Conservation (phyloP, 257 asterid genomes). For the Gentiana dahurica region DNA sequence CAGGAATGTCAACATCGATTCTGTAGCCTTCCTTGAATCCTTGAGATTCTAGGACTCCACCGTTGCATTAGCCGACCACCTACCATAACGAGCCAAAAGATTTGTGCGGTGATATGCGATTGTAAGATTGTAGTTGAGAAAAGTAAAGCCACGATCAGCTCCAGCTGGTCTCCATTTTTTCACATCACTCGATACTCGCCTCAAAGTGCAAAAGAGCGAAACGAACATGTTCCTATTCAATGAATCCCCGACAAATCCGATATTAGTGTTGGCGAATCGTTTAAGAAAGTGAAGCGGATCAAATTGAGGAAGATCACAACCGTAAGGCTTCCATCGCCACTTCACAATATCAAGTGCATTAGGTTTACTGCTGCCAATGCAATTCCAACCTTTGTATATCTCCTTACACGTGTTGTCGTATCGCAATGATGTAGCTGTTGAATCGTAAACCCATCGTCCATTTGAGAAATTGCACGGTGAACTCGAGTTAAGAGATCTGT, state of each 20-base stretch:
- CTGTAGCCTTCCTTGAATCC: conserved; percentile 90
- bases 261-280: conserved; percentile 52
- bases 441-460: conserved; percentile 76
- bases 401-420: conserved; percentile 85
- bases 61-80: conserved; percentile 65
- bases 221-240: conserved; percentile 95
- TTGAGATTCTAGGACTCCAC: conserved; percentile 68
- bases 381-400: conserved; percentile 97
- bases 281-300: conserved; percentile 58
- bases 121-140: conserved; percentile 73
- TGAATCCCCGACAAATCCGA: conserved; percentile 96
- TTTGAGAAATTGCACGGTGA: conserved; percentile 50
- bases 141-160: conserved; percentile 95
- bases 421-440: conserved; percentile 41
- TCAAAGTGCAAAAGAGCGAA: conserved; percentile 72
- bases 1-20: conserved; percentile 84
- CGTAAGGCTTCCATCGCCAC: conserved; percentile 92
- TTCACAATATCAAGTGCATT: conserved; percentile 64
- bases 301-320: conserved; percentile 67
- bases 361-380: conserved; percentile 62
- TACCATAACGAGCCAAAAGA: conserved; percentile 93
- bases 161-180: conserved; percentile 97
- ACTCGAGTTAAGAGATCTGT: neutral
- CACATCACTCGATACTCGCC: conserved; percentile 47
- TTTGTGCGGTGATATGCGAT: conserved; percentile 90